These are phyloP conservation scores for Podila epicladia DNA, from an alignment of 192 early-diverging fungal genomes.

Conservation along the genomic window DNA sequence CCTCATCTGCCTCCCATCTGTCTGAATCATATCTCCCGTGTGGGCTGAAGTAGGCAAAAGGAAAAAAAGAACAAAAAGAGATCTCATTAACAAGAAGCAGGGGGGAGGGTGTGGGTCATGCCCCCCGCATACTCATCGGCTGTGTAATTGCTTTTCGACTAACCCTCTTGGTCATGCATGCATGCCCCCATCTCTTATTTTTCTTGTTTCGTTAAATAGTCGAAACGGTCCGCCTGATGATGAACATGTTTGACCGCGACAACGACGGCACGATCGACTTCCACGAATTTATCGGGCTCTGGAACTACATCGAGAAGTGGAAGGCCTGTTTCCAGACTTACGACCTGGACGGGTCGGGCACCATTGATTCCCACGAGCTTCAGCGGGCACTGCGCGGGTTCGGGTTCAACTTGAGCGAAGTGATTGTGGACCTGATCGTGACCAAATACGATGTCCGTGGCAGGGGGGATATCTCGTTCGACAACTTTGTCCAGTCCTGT, in stretches of 20 bases:
- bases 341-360: conserved; percentile 72
- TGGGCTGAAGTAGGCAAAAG: too few relatives aligned
- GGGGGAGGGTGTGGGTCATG: too few relatives aligned
- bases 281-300: conserved; percentile 71
- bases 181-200: neutral
- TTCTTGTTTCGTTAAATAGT: conserved; percentile 34
- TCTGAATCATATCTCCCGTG: too few relatives aligned
- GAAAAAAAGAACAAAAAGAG: too few relatives aligned
- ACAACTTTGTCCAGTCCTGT: conserved; percentile 64
- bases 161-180: too few relatives aligned
- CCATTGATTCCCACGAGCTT: conserved; percentile 63
- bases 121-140: too few relatives aligned
- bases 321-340: conserved; percentile 72
- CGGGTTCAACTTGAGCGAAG: conserved; percentile 50
- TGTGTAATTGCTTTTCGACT: too few relatives aligned
- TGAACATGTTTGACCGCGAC: conserved; percentile 71
- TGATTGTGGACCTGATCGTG: conserved; percentile 34
- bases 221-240: conserved; percentile 77
- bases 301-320: conserved; percentile 80
- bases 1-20: neutral
- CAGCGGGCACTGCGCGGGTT: conserved; percentile 40
- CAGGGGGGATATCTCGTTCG: conserved; percentile 39
- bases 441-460: conserved; percentile 62
- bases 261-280: conserved; percentile 70
- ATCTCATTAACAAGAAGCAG: too few relatives aligned